Evolutionary conservation across 1,284 basidiomycete species (phyloP).

Genomic region (Schizophyllum amplum): DNA sequence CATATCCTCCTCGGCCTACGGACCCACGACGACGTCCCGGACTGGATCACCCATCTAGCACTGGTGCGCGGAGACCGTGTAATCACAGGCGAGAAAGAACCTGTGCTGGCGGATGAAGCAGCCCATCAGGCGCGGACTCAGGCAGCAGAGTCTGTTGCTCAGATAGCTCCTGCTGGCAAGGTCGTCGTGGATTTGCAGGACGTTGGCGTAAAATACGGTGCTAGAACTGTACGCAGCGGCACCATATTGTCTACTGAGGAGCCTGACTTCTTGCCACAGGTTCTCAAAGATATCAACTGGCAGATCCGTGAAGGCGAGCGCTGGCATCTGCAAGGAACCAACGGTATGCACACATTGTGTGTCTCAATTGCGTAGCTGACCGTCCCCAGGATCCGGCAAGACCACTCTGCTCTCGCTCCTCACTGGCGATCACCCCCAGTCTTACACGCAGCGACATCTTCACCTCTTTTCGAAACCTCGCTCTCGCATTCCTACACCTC

Average conservation of each 20-base stretch:
- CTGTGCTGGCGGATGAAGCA: conserved; percentile 23
- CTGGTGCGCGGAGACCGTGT: conserved; percentile 46
- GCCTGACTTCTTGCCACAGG: conserved; percentile 25
- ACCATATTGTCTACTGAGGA: conserved; percentile 1
- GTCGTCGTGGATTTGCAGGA: conserved; percentile 54
- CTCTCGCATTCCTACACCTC: conserved; percentile 48
- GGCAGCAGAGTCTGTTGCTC: not conserved
- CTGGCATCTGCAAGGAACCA: conserved; percentile 84
- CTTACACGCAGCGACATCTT: conserved; percentile 73
- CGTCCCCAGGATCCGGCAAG: conserved; percentile 71
- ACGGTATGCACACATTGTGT: too few relatives aligned
- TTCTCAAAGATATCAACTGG: conserved; percentile 76
- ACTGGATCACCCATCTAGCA: conserved; percentile 76
- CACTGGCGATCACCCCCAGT: conserved; percentile 92
- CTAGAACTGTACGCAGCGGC: conserved; percentile 11
- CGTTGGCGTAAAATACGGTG: conserved; percentile 67
- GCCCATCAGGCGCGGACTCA: conserved; percentile 7
- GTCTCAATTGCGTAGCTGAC: not conserved
- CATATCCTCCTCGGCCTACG: conserved; percentile 76
- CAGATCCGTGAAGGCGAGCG: conserved; percentile 69
- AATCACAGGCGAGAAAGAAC: conserved; percentile 34
- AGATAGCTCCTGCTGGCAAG: conserved; percentile 14
- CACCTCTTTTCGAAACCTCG: conserved; percentile 68
- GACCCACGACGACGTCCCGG: conserved; percentile 74
- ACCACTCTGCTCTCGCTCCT: conserved; percentile 90